phyloP scores from a whole-genome alignment of 495 filamentous ascomycete species.

The Patellaria atrata region DNA sequence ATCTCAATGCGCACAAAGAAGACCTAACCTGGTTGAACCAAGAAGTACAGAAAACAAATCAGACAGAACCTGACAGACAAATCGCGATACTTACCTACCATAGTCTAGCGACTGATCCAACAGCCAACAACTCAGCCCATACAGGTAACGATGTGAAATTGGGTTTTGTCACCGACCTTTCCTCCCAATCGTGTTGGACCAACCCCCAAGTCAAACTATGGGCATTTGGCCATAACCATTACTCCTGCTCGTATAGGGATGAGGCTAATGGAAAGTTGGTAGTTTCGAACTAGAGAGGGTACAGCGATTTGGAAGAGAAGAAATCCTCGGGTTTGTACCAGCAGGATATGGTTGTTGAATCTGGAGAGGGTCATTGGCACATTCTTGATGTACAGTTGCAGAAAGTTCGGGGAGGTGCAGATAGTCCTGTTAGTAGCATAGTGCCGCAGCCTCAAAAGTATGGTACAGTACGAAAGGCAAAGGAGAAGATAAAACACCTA shows the following conservation, averaged over 20 bases:
- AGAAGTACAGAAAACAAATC: constrained; percentile 28
- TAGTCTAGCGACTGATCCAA: constrained; percentile 30
- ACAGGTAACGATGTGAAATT: constrained; percentile 26
- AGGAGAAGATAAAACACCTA: too few species aligned
- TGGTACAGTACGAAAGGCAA: too few species aligned
- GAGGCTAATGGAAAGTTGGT: constrained; percentile 6
- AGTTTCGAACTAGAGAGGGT: constrained; percentile 14
- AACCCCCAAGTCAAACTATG: constrained; percentile 29
- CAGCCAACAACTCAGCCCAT: constrained; percentile 31
- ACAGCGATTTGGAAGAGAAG: too few species aligned
- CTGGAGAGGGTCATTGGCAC: too few species aligned
- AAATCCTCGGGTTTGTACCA: too few species aligned
- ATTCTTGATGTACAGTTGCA: too few species aligned
- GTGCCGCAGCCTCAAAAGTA: too few species aligned
- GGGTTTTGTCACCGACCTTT: constrained; percentile 36
- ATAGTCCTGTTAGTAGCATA: too few species aligned
- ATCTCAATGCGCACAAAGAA: constrained; percentile 27
- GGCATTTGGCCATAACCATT: constrained; percentile 32
- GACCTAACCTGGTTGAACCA: constrained; percentile 39
- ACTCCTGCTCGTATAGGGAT: constrained; percentile 32
- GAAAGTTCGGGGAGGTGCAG: too few species aligned
- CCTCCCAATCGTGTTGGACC: constrained; percentile 32
- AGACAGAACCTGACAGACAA: constrained; percentile 24
- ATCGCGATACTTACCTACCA: constrained; percentile 41
- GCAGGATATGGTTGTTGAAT: too few species aligned